These are phyloP conservation scores for Picea sitchensis DNA, from an alignment of 75 land plant genomes.

Conservation along the genomic window DNA sequence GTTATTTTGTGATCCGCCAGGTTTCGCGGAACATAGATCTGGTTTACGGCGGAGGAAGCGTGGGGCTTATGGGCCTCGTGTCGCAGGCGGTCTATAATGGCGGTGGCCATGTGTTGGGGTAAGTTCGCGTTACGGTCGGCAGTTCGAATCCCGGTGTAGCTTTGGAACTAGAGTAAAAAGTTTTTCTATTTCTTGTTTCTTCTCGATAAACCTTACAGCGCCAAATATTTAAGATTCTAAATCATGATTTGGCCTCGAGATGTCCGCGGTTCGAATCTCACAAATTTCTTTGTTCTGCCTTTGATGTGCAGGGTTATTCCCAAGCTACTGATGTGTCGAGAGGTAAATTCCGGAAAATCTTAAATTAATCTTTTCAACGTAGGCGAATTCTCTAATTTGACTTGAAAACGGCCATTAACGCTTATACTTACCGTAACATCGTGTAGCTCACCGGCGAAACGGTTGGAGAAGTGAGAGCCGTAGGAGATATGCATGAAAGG, in stretches of 20 bases:
- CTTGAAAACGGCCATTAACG: too few species aligned
- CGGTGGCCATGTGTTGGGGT: slow-evolving; percentile 43
- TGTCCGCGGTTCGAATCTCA: too few species aligned
- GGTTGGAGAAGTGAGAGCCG: slow-evolving; percentile 54
- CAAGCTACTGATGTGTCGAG: slow-evolving; percentile 81
- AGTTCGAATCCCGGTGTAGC: too few species aligned
- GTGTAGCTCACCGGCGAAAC: slow-evolving; percentile 66
- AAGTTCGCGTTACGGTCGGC: too few species aligned
- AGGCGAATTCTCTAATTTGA: too few species aligned
- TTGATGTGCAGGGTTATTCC: slow-evolving; percentile 66
- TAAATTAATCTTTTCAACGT: neutral
- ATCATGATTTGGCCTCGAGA: too few species aligned
- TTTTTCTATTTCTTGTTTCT: too few species aligned
- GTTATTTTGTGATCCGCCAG: slow-evolving; percentile 9
- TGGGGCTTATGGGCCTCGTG: slow-evolving; percentile 34
- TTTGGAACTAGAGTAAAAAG: too few species aligned
- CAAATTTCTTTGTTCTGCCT: too few species aligned
- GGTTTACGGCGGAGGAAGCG: slow-evolving; percentile 40
- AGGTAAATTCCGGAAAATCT: slow-evolving; percentile 35
- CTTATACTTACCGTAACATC: too few species aligned
- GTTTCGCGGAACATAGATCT: slow-evolving; percentile 37
- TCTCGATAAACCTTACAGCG: too few species aligned
- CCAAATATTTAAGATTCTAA: too few species aligned
- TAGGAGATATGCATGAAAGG: slow-evolving; percentile 78
- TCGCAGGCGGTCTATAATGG: slow-evolving; percentile 30